A percentile compares a stretch with the other conserved stretches of the same genome.
Evolutionary conservation across 768 basidiomycete species (phyloP).

Genomic region (Boletus patriciae): DNA sequence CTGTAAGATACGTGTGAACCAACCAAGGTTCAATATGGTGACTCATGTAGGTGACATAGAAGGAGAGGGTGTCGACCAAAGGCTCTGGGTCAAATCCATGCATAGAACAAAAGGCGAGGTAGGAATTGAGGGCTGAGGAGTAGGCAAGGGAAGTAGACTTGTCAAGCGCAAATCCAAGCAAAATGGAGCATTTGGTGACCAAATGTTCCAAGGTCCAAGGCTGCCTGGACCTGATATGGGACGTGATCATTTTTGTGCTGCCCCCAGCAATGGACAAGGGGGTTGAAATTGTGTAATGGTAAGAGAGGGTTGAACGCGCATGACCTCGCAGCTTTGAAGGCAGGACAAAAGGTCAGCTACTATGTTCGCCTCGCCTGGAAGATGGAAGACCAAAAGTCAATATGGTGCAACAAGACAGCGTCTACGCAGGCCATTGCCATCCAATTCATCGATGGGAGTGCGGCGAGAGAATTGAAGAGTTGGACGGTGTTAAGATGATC

Average conservation of each 20-base stretch:
- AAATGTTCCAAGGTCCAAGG: conserved; percentile 13
- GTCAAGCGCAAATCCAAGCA: not conserved
- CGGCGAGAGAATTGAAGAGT: conserved; percentile 32
- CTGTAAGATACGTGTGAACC: not conserved
- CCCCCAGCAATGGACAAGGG: conserved; percentile 35
- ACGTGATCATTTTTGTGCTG: not conserved
- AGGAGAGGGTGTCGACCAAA: not conserved
- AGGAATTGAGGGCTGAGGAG: not conserved
- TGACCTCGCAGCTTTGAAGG: conserved; percentile 11
- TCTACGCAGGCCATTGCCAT: conserved; percentile 17
- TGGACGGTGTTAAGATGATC: conserved; percentile 38
- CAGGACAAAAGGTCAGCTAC: conserved; percentile 30
- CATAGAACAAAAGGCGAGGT: not conserved
- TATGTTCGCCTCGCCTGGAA: conserved; percentile 25
- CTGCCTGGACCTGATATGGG: not conserved
- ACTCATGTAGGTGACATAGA: not conserved
- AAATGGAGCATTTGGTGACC: conserved; percentile 10
- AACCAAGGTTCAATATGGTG: not conserved
- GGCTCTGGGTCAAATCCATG: not conserved
- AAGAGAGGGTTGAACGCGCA: not conserved
- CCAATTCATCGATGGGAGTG: conserved; percentile 11
- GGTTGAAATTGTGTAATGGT: conserved; percentile 15
- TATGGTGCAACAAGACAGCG: not conserved
- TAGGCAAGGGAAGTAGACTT: not conserved
- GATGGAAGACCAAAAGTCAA: conserved; percentile 25